These are phyloP conservation scores for Yarrowia yakushimensis DNA, from an alignment of 805 yeast genomes.

Conservation along the genomic window DNA sequence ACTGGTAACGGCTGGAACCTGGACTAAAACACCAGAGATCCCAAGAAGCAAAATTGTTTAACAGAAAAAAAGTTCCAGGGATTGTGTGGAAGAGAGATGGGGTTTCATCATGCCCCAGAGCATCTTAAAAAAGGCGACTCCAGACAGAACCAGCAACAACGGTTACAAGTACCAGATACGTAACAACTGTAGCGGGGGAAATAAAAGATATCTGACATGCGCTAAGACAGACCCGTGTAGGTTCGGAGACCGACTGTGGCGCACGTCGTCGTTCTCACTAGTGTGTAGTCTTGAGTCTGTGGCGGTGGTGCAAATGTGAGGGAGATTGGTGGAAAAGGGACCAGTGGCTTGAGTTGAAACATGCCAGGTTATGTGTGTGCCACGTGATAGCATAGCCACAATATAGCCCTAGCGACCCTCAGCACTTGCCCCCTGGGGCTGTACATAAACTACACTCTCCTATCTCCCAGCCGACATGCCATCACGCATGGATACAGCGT, in stretches of 20 bases:
- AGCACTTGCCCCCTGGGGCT: no score
- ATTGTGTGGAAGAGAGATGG: neutral
- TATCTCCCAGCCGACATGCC: neutral
- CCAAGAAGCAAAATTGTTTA: neutral
- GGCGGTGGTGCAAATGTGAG: no score
- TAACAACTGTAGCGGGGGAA: no score
- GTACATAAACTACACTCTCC: no score
- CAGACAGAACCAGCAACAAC: no score
- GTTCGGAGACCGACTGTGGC: neutral
- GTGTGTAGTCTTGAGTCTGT: constrained; percentile 18
- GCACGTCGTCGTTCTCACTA: neutral
- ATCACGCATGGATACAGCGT: constrained; percentile 19
- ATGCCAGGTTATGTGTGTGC: no score
- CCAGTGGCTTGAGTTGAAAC: no score
- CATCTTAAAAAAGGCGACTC: no score
- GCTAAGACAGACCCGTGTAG: neutral
- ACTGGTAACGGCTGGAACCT: neutral
- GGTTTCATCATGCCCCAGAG: neutral
- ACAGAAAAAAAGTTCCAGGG: neutral
- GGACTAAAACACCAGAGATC: neutral
- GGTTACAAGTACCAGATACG: no score
- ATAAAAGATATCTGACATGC: neutral
- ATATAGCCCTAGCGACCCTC: no score
- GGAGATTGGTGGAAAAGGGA: neutral
- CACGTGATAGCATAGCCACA: no score